A percentile compares a stretch with the other conserved stretches of the same genome.
Evolutionary conservation across 2,329 filamentous ascomycete species (phyloP).

Genomic region (Bipolaris sorokiniana): DNA sequence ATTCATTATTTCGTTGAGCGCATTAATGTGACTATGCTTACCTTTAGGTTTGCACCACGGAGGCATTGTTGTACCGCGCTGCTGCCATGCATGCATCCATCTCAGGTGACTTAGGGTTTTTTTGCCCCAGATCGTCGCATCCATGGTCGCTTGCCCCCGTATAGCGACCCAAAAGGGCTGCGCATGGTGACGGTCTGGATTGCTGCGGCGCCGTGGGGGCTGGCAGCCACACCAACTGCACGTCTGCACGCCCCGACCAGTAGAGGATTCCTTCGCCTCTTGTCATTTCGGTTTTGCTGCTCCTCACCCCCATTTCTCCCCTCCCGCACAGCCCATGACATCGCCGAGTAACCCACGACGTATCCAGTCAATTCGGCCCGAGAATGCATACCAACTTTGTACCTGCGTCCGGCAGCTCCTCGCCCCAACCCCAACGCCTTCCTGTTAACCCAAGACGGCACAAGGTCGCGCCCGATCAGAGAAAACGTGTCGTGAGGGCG

Average conservation of each 20-base stretch:
- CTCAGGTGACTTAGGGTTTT: background rate
- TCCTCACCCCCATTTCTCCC: constrained; percentile 10
- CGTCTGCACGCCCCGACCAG: background rate
- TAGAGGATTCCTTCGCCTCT: constrained; percentile 3
- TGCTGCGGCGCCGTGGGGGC: constrained; percentile 8
- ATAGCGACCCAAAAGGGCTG: background rate
- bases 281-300: constrained; percentile 8
- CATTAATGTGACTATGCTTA: too few species aligned
- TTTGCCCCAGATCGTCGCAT: background rate
- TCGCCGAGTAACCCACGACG: constrained; percentile 12
- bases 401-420: constrained; percentile 16
- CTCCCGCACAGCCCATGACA: constrained; percentile 12
- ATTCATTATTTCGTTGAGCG: too few species aligned
- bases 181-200: background rate
- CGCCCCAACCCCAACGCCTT: constrained; percentile 23
- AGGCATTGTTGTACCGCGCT: background rate
- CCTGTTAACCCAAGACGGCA: constrained; percentile 34
- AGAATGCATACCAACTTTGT: constrained; percentile 20
- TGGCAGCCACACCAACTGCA: constrained; percentile 10
- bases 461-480: constrained; percentile 31
- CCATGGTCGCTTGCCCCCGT: background rate
- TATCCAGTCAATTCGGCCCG: constrained; percentile 7
- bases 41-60: too few species aligned
- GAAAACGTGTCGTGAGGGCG: constrained; percentile 33
- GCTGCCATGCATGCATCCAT: background rate